Base-by-base conservation (phyloP, 2,329 filamentous ascomycete species). In the Aaosphaeria pasadenensis region DNA sequence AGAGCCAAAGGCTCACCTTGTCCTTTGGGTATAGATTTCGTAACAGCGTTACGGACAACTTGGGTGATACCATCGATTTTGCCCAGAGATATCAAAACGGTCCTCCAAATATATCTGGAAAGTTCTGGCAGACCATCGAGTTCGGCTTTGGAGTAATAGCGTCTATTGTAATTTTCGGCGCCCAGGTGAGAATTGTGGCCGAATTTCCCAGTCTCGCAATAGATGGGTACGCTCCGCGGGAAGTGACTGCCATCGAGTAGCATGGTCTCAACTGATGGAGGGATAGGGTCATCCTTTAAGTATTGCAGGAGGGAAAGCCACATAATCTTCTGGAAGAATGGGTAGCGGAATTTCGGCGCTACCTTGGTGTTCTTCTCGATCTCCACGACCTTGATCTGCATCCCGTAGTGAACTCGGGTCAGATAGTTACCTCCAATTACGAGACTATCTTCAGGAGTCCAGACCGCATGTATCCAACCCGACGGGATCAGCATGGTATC, bases 361-460 rank as follows among this genome's bases (percentile, higher is more conserved):
- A 86, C 84, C 51, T 84, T 83, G 54, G 84, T 87, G 47, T 78
- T 79, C 63, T 85, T 86, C 63, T 87, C 84, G 41, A 87, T 82
- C 44, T 85, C 82, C 30, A 81, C 74, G 6, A 87, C 75, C 54
- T 80, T 81, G 59, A 87, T 81, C 62, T 87, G 84, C 75, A 85
- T 85, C 47, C 78, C 78, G 61, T 83, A 86, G 49, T 85, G 83
- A 64, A 86, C 74, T 47, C 80, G 73, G 5, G 83, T 87, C 40
- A 87, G 71, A 57, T 87, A 87, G 58, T 87, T 87, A 44, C 84
- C 84, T n/a, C 84, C 84, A 51, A 87, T 85, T 30, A 87, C 84
- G 43, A 87, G 69, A 57, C 84, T 87, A 58, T 87, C 83, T 56
- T 83, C 79, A 0, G 84, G 84, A 7, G 84, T 87, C 82, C 85